Conservation (phyloP, 192 early-diverging fungal genomes). For the Phlyctochytrium planicorne region DNA sequence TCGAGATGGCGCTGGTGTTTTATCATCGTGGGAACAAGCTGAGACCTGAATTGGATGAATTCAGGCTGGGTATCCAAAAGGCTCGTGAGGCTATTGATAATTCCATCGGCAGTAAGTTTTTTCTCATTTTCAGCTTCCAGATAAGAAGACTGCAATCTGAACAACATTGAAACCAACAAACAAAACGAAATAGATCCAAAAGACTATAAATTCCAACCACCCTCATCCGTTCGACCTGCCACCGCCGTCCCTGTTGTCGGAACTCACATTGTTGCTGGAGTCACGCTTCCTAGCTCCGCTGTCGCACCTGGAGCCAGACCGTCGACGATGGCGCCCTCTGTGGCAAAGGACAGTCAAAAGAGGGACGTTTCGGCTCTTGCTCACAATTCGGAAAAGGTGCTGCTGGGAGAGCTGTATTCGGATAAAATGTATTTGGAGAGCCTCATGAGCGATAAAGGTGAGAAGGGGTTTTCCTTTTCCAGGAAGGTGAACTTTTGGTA, state of each 20-base stretch:
- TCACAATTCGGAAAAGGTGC: slow-evolving; percentile 19
- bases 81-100: slow-evolving; percentile 55
- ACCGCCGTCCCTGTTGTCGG: neutral
- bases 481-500: neutral
- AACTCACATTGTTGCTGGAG: neutral
- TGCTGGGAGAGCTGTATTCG: slow-evolving; percentile 40
- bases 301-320: neutral
- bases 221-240: slow-evolving; percentile 20
- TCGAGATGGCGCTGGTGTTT: slow-evolving; percentile 55
- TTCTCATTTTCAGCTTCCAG: neutral
- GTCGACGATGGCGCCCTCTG: neutral
- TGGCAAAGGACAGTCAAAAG: slow-evolving; percentile 6
- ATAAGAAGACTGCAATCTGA: neutral
- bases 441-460: slow-evolving; percentile 43
- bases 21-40: slow-evolving; percentile 60
- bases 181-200: slow-evolving; percentile 44
- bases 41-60: slow-evolving; percentile 52
- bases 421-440: slow-evolving; percentile 46
- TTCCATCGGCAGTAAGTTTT: slow-evolving; percentile 44
- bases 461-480: neutral
- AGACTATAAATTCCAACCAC: slow-evolving; percentile 48
- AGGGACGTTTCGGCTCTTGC: neutral
- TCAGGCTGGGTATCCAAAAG: slow-evolving; percentile 57
- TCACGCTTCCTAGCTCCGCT: neutral
- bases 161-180: neutral